A percentile compares a stretch with the other conserved stretches of the same genome.
Evolutionary conservation across 2,329 filamentous ascomycete genomes (phyloP).

Genomic region (Camptophora hylomeconis): DNA sequence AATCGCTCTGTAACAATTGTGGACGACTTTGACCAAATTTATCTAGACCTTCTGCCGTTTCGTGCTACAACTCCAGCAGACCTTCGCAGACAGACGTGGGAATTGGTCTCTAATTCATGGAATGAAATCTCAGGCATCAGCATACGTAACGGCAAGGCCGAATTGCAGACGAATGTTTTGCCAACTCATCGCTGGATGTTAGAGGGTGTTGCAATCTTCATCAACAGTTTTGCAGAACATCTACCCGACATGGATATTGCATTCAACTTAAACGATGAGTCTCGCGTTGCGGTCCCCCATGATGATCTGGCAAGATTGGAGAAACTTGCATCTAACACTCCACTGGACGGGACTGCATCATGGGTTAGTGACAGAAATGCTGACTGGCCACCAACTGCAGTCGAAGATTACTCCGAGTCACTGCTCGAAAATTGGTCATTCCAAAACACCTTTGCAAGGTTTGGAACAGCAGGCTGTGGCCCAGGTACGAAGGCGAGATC

Average conservation of each 20-base stretch:
- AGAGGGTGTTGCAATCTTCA: slow-evolving; percentile 39
- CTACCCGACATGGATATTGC: slow-evolving; percentile 52
- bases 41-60: slow-evolving; percentile 44
- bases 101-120: slow-evolving; percentile 39
- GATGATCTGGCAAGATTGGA: slow-evolving; percentile 27
- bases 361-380: slow-evolving; percentile 27
- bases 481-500: slow-evolving; percentile 45
- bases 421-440: slow-evolving; percentile 30
- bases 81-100: slow-evolving; percentile 39
- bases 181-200: slow-evolving; percentile 48
- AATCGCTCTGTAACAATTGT: slow-evolving; percentile 39
- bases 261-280: slow-evolving; percentile 50
- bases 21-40: slow-evolving; percentile 48
- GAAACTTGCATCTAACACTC: slow-evolving; percentile 15
- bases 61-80: slow-evolving; percentile 37
- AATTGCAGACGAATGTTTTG: slow-evolving; percentile 36
- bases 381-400: slow-evolving; percentile 26
- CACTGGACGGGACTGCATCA: slow-evolving; percentile 8
- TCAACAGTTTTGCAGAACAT: slow-evolving; percentile 38
- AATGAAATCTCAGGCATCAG: slow-evolving; percentile 44
- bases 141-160: slow-evolving; percentile 40
- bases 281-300: slow-evolving; percentile 42
- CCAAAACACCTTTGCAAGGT: slow-evolving; percentile 26
- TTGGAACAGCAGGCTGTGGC: slow-evolving; percentile 45
- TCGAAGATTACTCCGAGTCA: slow-evolving; percentile 21